These are phyloP conservation scores for Cadophora gregata DNA, from an alignment of 2,329 filamentous ascomycete genomes.

Conservation along the genomic window DNA sequence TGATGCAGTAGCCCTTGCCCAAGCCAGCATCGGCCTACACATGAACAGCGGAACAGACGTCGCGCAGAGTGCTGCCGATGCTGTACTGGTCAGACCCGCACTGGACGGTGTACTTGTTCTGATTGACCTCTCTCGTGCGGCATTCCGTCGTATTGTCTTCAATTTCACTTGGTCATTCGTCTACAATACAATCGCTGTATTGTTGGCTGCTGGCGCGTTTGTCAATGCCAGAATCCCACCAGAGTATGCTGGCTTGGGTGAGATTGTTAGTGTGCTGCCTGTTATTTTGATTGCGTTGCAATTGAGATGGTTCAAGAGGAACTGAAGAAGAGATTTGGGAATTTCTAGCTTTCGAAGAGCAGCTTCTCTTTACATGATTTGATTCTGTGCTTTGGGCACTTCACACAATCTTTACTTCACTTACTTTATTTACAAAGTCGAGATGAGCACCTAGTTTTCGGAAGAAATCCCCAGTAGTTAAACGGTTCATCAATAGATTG, in stretches of 20 bases:
- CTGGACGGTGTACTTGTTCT: slow-evolving; percentile 63
- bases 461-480: too few species aligned
- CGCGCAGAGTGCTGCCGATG: slow-evolving; percentile 70
- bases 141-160: slow-evolving; percentile 55
- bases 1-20: slow-evolving; percentile 74
- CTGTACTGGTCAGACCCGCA: slow-evolving; percentile 65
- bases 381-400: too few species aligned
- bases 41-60: slow-evolving; percentile 68
- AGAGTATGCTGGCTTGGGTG: slow-evolving; percentile 65
- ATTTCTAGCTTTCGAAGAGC: neutral
- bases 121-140: slow-evolving; percentile 55
- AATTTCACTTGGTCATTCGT: slow-evolving; percentile 68
- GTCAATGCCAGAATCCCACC: slow-evolving; percentile 59
- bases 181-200: slow-evolving; percentile 67
- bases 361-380: neutral
- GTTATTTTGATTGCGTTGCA: slow-evolving; percentile 52
- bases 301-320: slow-evolving; percentile 28
- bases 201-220: slow-evolving; percentile 64
- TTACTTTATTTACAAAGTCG: too few species aligned
- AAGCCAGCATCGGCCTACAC: slow-evolving; percentile 74
- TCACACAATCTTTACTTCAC: too few species aligned
- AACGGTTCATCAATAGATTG: too few species aligned
- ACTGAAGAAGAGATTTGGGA: neutral
- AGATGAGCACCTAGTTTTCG: too few species aligned
- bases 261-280: slow-evolving; percentile 68